A percentile compares a stretch with the other conserved stretches of the same genome.
These are phyloP conservation scores for Hibiscus mutabilis DNA, from an alignment of 345 rosid species.

Conservation along the genomic window DNA sequence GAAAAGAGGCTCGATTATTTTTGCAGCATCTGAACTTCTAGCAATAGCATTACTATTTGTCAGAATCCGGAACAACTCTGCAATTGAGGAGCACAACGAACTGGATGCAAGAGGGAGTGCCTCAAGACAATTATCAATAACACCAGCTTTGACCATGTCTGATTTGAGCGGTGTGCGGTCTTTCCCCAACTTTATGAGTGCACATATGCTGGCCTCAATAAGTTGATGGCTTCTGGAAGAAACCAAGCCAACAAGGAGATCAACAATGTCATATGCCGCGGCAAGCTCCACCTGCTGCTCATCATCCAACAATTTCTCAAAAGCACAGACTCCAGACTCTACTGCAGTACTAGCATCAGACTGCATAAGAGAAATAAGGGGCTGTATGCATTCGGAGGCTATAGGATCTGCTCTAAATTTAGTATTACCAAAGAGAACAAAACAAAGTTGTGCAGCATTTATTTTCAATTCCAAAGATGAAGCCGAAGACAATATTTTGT, in stretches of 20 bases:
- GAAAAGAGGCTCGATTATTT: conserved; percentile 82
- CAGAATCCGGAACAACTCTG: conserved; percentile 75
- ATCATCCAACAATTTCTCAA: conserved; percentile 63
- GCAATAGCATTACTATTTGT: conserved; percentile 84
- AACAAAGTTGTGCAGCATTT: conserved; percentile 68
- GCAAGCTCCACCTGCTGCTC: conserved; percentile 63
- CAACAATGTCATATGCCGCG: conserved; percentile 44
- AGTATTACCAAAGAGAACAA: conserved; percentile 46
- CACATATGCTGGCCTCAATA: conserved; percentile 61
- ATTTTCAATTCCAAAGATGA: conserved; percentile 63
- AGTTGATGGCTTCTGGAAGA: conserved; percentile 54
- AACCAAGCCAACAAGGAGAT: conserved; percentile 63
- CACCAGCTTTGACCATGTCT: conserved; percentile 83
- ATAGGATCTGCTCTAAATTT: conserved; percentile 46
- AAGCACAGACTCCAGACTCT: conserved; percentile 68
- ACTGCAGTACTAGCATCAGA: conserved; percentile 38
- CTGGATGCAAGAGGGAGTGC: conserved; percentile 64
- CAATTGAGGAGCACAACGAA: conserved; percentile 64
- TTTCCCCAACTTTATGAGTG: conserved; percentile 81
- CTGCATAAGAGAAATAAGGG: conserved; percentile 57
- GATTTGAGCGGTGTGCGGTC: conserved; percentile 64
- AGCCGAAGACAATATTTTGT: conserved; percentile 54
- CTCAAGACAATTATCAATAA: conserved; percentile 64
- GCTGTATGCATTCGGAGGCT: conserved; percentile 55
- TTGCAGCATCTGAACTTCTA: conserved; percentile 66